These are phyloP conservation scores for Metschnikowia chrysomelidarum DNA, from an alignment of 805 yeast genomes.

Conservation along the genomic window DNA sequence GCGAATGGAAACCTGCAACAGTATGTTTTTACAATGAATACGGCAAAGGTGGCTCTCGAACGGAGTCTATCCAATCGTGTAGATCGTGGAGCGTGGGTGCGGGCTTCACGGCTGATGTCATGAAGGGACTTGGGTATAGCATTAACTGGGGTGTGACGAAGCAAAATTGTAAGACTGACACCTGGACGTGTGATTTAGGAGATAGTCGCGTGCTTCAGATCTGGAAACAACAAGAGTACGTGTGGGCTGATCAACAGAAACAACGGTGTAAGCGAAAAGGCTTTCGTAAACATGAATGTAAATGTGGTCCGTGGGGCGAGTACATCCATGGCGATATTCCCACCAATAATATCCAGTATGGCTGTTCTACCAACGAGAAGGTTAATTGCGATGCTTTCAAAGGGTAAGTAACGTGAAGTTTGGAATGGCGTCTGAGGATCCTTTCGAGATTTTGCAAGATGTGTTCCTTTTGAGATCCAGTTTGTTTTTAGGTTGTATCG, in stretches of 20 bases:
- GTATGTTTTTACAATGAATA: not conserved
- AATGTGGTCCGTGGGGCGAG: not conserved
- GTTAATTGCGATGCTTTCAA: not conserved
- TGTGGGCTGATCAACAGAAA: not conserved
- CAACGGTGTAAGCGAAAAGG: not conserved
- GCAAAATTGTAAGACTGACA: not conserved
- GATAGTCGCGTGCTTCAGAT: not conserved
- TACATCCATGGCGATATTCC: not conserved
- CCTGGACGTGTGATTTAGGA: not conserved
- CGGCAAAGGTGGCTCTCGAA: not conserved
- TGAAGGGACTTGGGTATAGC: not conserved
- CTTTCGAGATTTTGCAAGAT: no score
- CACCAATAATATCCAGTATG: not conserved
- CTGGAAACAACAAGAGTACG: slow-evolving; percentile 1
- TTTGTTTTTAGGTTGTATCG: no score
- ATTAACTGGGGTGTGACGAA: not conserved
- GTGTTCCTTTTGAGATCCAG: no score
- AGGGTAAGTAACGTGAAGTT: no score
- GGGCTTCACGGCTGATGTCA: not conserved
- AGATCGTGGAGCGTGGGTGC: not conserved
- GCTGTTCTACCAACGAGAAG: not conserved
- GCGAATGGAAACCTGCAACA: not conserved
- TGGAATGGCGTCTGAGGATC: no score
- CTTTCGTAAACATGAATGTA: not conserved
- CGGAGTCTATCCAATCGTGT: not conserved